Percentiles rank a stretch among this genome's conserved stretches.
Conservation (phyloP, 345 rosid genomes). For the Aethionema arabicum region DNA sequence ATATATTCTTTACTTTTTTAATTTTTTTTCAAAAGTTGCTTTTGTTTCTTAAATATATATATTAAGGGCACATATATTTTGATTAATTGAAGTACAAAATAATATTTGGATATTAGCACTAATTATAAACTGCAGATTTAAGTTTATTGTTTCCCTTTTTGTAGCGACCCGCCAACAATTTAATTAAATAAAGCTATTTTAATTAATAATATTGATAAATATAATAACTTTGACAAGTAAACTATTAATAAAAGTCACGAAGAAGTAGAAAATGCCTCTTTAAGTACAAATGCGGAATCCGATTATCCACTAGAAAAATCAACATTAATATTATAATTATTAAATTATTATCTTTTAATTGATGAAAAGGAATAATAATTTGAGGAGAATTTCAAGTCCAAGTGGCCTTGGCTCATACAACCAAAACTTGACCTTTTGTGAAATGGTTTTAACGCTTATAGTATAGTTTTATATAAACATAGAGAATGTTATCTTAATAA, state of each 20-base stretch:
- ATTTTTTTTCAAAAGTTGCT: not conserved
- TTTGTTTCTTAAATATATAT: not conserved
- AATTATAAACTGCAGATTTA: not conserved
- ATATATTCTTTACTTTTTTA: not conserved
- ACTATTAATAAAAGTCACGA: not conserved
- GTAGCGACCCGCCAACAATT: too few relatives aligned
- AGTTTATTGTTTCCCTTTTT: not conserved
- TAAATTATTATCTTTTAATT: not conserved
- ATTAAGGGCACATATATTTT: not conserved
- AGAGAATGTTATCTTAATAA: not conserved
- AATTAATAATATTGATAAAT: too few relatives aligned
- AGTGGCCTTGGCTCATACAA: conserved; percentile 5
- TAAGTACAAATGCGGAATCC: not conserved
- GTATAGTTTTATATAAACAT: not conserved
- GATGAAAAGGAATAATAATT: conserved; percentile 5
- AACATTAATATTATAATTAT: not conserved
- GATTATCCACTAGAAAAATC: not conserved
- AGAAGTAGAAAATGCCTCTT: too few relatives aligned
- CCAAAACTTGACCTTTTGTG: not conserved
- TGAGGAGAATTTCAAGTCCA: conserved; percentile 18
- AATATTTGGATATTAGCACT: not conserved
- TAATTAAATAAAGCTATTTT: too few relatives aligned
- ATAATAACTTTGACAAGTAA: not conserved
- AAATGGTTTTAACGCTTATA: conserved; percentile 1
- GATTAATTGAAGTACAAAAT: not conserved